Conservation (phyloP, 2,329 filamentous ascomycete species). For the Trichoderma arundinaceum region DNA sequence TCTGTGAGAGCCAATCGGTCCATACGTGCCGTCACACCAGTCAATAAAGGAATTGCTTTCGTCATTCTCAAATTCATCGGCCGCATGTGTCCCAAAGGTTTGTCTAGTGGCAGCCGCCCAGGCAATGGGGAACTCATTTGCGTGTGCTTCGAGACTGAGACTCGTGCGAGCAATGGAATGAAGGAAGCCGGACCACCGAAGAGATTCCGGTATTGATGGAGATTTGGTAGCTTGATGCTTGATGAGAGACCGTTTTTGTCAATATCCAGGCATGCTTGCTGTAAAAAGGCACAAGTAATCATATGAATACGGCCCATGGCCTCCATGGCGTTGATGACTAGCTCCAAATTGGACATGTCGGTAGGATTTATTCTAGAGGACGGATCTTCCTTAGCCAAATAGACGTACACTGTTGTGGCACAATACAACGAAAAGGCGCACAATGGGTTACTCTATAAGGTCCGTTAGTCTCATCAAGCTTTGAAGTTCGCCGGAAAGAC, state of each 20-base stretch:
- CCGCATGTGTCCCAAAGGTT: conserved; percentile 33
- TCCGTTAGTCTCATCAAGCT: not conserved
- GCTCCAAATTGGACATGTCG: conserved; percentile 65
- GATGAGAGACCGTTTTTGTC: conserved; percentile 55
- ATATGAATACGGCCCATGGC: conserved; percentile 74
- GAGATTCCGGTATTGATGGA: conserved; percentile 43
- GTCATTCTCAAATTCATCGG: conserved; percentile 27
- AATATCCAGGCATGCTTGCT: conserved; percentile 81
- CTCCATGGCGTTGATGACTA: conserved; percentile 80
- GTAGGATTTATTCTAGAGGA: conserved; percentile 61
- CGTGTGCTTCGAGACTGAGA: conserved; percentile 50
- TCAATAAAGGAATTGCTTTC: not conserved
- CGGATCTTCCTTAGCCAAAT: conserved; percentile 72
- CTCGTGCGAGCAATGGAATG: conserved; percentile 56
- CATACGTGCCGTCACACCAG: conserved; percentile 16
- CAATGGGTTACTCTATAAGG: conserved; percentile 43
- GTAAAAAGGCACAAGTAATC: conserved; percentile 82
- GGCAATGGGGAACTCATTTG: conserved; percentile 50
- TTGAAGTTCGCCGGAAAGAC: not conserved
- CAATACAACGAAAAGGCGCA: conserved; percentile 82
- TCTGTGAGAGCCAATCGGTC: conserved; percentile 31
- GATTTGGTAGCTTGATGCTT: conserved; percentile 44
- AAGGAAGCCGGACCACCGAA: conserved; percentile 43
- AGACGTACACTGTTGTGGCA: conserved; percentile 81
- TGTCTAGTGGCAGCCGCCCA: conserved; percentile 49